A percentile compares a stretch with the other conserved stretches of the same genome.
phyloP scores from a whole-genome alignment of 495 filamentous ascomycete species.

The Aspergillus campestris region DNA sequence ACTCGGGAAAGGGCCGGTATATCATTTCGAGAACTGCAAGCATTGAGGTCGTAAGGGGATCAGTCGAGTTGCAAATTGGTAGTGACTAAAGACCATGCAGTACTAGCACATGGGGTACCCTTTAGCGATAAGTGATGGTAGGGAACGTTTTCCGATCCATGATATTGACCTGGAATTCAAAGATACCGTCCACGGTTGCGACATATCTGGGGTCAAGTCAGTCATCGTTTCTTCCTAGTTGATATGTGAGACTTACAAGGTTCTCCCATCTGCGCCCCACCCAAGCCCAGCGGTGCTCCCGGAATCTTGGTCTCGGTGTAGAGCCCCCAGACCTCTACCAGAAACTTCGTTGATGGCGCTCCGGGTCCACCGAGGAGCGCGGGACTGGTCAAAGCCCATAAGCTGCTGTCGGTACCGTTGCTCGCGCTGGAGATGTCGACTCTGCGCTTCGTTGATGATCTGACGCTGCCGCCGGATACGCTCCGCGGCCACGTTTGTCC shows the following conservation, averaged over 20 bases:
- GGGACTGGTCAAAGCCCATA: conserved; percentile 27
- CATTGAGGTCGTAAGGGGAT: too few species aligned
- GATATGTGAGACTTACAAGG: conserved; percentile 48
- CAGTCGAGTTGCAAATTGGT: too few species aligned
- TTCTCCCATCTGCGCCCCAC: conserved; percentile 62
- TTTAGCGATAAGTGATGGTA: conserved; percentile 48
- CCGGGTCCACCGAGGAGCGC: conserved; percentile 36
- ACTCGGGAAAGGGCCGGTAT: too few species aligned
- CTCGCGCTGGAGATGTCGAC: conserved; percentile 24
- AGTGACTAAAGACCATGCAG: too few species aligned
- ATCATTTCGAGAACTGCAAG: too few species aligned
- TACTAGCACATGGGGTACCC: background rate
- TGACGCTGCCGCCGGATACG: conserved; percentile 36
- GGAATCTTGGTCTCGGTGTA: conserved; percentile 29
- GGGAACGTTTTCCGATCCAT: conserved; percentile 59
- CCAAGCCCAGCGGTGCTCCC: conserved; percentile 55
- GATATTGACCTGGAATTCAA: conserved; percentile 62
- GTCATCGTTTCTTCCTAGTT: background rate
- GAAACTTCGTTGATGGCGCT: conserved; percentile 35
- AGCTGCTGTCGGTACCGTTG: conserved; percentile 26
- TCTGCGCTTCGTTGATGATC: conserved; percentile 29
- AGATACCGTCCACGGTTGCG: conserved; percentile 66
- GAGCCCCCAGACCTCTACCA: conserved; percentile 25
- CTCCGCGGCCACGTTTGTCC: conserved; percentile 34
- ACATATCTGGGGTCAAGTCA: conserved; percentile 46